These are phyloP conservation scores for Torrubiella hemipterigena DNA, from an alignment of 2,329 filamentous ascomycete genomes.

Conservation along the genomic window DNA sequence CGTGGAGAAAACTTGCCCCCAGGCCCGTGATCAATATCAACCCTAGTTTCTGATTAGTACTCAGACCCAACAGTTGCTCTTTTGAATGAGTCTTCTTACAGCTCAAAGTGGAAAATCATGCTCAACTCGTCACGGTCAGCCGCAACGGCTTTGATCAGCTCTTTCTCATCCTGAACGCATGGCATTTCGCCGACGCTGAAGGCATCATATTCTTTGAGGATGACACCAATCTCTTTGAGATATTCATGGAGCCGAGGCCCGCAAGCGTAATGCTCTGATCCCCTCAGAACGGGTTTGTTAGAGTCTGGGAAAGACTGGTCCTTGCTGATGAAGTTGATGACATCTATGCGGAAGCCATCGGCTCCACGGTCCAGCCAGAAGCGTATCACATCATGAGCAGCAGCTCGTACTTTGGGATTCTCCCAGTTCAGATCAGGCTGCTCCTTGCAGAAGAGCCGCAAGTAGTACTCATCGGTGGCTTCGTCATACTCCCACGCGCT, in stretches of 20 bases:
- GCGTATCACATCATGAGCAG: conserved; percentile 55
- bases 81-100: conserved; percentile 22
- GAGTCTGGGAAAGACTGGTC: conserved; percentile 42
- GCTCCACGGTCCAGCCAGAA: conserved; percentile 64
- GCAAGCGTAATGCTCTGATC: conserved; percentile 38
- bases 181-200: conserved; percentile 42
- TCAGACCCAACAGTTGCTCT: too few species aligned
- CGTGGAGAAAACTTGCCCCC: conserved; percentile 29
- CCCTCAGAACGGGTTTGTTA: conserved; percentile 16
- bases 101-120: conserved; percentile 65
- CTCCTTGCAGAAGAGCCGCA: conserved; percentile 56
- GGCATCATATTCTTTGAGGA: conserved; percentile 33
- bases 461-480: conserved; percentile 40
- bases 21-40: conserved; percentile 35
- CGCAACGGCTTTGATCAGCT: conserved; percentile 36
- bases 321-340: conserved; percentile 58
- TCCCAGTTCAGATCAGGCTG: conserved; percentile 77
- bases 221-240: conserved; percentile 29
- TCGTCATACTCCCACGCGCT: conserved; percentile 38
- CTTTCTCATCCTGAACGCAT: conserved; percentile 26
- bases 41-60: too few species aligned
- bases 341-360: conserved; percentile 55
- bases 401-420: conserved; percentile 49
- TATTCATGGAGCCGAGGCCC: conserved; percentile 36
- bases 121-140: conserved; percentile 47